Evolutionary conservation across 2,329 filamentous ascomycete genomes (phyloP), one percentile per base, ranked within the genome.

Genomic region (Fusarium sp.): DNA sequence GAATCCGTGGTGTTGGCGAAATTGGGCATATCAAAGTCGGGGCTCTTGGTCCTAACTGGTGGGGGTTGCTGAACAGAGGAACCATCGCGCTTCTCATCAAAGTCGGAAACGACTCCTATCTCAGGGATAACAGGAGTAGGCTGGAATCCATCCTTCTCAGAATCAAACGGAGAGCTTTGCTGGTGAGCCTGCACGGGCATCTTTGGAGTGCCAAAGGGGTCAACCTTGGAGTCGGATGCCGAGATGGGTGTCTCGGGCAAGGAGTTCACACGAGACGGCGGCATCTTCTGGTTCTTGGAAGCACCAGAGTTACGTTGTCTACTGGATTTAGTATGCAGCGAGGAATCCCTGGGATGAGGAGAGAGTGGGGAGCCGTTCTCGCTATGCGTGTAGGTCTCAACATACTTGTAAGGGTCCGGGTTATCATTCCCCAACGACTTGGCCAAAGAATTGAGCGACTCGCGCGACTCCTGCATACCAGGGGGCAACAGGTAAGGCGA

Each of bases 401-500:
- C 80, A 1, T 82, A 82, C 46, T 92, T 87, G 77, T 97, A 98
- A 32, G 93, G 94, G 74, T 97, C 94, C 69, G 96, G 90, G 48
- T 88, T 90, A 49, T 88, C 84, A 65, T 87, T 84, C 53, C 87
- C 83, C 41, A 94, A 83, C 3, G 88, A 89, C 49, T 90, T 88
- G 23, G 93, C 91, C 64, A 98, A 81, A 3, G 93, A 96, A 74
- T 93, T 88, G 61, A 98, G 81, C 6, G 94, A 97, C 66, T 97
- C 93, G 39, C 87, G 86, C 1, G 94, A 97, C 70, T 85, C 82
- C 37, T 95, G 87, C 17, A 94, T 72, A 50, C 86, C 88, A 1
- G 91, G 91, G 5, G 95, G 93, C n/a, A 98, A 82, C n/a, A 99
- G 84, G 73, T 98, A 99, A 2, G 95, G 95, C 68, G 88, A 95